phyloP scores from a whole-genome alignment of 805 yeast species.

The Pichia phayaonensis region DNA sequence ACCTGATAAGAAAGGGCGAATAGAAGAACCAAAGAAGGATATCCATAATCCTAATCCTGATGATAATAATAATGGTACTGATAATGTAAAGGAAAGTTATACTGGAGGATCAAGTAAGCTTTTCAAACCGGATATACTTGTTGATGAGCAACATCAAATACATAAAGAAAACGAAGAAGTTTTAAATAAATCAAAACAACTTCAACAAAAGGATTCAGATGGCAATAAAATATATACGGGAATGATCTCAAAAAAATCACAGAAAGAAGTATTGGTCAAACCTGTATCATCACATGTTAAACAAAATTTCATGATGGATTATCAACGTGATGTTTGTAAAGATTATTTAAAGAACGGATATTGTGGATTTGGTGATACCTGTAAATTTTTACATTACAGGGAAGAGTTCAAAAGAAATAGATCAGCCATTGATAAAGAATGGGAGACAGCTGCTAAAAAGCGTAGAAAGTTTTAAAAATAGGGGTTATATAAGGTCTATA shows the following conservation, averaged over 20 bases:
- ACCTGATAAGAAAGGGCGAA: not conserved
- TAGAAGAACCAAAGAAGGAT: not conserved
- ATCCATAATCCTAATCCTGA: too few relatives aligned
- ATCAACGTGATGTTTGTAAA: slow-evolving; percentile 90
- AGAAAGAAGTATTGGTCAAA: slow-evolving; percentile 14
- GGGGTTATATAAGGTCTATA: not conserved
- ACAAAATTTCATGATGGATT: slow-evolving; percentile 69
- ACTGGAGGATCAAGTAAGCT: not conserved
- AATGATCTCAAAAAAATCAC: slow-evolving; percentile 7
- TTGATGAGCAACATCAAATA: slow-evolving; percentile 18
- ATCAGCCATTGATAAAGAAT: slow-evolving; percentile 17
- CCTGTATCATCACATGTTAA: slow-evolving; percentile 40
- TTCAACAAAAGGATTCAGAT: slow-evolving; percentile 15
- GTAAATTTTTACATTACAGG: slow-evolving; percentile 87
- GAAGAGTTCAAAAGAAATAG: slow-evolving; percentile 57
- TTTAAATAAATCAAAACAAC: not conserved
- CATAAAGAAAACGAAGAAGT: slow-evolving; percentile 1
- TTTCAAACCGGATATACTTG: slow-evolving; percentile 19
- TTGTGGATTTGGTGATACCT: slow-evolving; percentile 96
- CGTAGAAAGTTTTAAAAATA: slow-evolving; percentile 16
- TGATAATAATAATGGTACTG: not conserved
- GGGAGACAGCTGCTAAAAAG: slow-evolving; percentile 14
- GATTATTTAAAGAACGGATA: slow-evolving; percentile 87
- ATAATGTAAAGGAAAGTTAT: not conserved
- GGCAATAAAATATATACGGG: slow-evolving; percentile 27